These are phyloP conservation scores for Diplotaxis tenuifolia DNA, from an alignment of 345 rosid species.

Conservation along the genomic window DNA sequence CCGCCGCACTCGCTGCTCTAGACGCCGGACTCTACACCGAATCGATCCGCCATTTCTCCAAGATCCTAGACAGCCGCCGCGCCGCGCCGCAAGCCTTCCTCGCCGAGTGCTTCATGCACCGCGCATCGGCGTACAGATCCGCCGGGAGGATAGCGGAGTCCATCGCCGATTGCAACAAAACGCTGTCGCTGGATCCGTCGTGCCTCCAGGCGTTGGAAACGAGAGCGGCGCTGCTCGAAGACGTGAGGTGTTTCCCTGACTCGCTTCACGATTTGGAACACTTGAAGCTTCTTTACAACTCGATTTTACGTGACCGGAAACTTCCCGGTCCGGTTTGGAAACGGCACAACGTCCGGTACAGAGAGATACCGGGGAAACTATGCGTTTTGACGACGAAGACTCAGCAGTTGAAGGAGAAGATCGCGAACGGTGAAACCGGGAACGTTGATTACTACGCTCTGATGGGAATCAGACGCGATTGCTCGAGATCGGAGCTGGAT, in stretches of 20 bases:
- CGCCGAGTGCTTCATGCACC: conserved; percentile 81
- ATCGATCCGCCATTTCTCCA: conserved; percentile 91
- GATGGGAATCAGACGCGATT: conserved; percentile 82
- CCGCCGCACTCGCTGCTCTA: conserved; percentile 87
- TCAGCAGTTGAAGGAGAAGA: conserved; percentile 65
- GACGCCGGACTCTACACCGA: conserved; percentile 86
- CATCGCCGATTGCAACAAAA: conserved; percentile 86
- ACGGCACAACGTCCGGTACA: conserved; percentile 77
- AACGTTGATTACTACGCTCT: conserved; percentile 83
- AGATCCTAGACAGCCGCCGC: conserved; percentile 88
- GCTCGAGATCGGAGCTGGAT: conserved; percentile 89
- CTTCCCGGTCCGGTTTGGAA: conserved; percentile 99
- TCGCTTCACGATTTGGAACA: conserved; percentile 93
- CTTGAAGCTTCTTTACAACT: conserved; percentile 79
- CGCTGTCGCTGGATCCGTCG: conserved; percentile 74
- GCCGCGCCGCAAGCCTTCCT: conserved; percentile 86
- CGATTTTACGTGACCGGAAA: conserved; percentile 85
- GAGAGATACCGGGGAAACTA: conserved; percentile 84
- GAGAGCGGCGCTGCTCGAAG: conserved; percentile 72
- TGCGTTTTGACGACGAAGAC: conserved; percentile 66
- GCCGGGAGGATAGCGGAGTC: conserved; percentile 85
- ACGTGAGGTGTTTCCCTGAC: conserved; percentile 85
- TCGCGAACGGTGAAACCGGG: conserved; percentile 75
- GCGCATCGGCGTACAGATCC: conserved; percentile 77
- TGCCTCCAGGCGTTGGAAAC: conserved; percentile 88